phyloP scores from a whole-genome alignment of 2,329 filamentous ascomycete genomes.

The Ustilaginoidea virens region DNA sequence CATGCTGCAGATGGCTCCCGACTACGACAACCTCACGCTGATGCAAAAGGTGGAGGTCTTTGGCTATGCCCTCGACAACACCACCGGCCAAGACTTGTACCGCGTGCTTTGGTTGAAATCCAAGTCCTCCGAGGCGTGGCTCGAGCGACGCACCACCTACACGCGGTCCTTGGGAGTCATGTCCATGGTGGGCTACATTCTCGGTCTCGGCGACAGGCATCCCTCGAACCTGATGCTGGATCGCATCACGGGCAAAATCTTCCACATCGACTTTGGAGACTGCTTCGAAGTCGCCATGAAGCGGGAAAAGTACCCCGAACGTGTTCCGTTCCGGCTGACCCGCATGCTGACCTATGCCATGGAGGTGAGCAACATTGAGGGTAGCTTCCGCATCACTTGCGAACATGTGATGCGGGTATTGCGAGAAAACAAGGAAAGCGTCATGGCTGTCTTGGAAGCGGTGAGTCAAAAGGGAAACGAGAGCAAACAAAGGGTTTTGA shows the following conservation, averaged over 20 bases:
- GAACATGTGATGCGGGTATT: constrained; percentile 97
- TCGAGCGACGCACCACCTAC: constrained; percentile 96
- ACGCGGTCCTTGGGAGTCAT: constrained; percentile 94
- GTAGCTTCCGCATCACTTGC: constrained; percentile 93
- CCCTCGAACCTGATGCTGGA: constrained; percentile 97
- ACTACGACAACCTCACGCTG: constrained; percentile 94
- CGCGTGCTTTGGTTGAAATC: constrained; percentile 97
- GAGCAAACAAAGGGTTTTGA: not conserved
- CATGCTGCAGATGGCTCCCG: constrained; percentile 99
- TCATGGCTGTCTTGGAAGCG: constrained; percentile 96
- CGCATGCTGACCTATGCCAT: constrained; percentile 99
- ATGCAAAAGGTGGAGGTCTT: constrained; percentile 99
- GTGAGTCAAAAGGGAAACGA: constrained; percentile 38
- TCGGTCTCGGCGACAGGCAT: constrained; percentile 90
- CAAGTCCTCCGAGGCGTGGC: constrained; percentile 94
- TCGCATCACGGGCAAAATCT: constrained; percentile 85
- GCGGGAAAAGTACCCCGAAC: constrained; percentile 94
- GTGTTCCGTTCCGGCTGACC: constrained; percentile 93
- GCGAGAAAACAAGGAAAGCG: constrained; percentile 90
- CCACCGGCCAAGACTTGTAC: constrained; percentile 95
- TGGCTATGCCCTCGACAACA: constrained; percentile 97
- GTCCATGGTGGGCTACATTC: constrained; percentile 99
- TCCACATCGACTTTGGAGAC: constrained; percentile 98
- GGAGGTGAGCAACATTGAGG: constrained; percentile 99
- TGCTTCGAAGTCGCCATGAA: constrained; percentile 99